Conservation (phyloP, 2,329 filamentous ascomycete species). For the Diplodia sapinea region DNA sequence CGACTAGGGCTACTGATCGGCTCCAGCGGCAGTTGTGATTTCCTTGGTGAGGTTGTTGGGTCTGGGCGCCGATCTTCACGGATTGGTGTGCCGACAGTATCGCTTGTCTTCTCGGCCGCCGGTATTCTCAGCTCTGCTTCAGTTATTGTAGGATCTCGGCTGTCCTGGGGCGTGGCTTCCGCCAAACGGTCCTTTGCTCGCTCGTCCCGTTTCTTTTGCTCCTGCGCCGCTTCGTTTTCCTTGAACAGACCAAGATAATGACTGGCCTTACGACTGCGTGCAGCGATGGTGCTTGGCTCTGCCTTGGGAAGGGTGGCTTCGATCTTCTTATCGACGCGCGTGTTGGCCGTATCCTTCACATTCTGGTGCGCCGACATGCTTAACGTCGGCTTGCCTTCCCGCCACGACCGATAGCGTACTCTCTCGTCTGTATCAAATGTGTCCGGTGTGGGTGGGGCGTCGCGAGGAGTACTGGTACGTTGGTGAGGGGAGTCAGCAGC, state of each 20-base stretch:
- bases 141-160: slow-evolving; percentile 11
- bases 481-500: slow-evolving; percentile 46
- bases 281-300: slow-evolving; percentile 58
- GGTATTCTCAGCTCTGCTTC: slow-evolving; percentile 4
- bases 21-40: slow-evolving; percentile 14
- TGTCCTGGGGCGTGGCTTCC: slow-evolving; percentile 1
- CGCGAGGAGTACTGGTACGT: slow-evolving; percentile 41
- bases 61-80: slow-evolving; percentile 26
- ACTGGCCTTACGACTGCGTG: slow-evolving; percentile 68
- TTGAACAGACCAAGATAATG: slow-evolving; percentile 70
- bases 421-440: slow-evolving; percentile 48
- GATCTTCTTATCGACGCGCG: slow-evolving; percentile 65
- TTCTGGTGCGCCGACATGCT: slow-evolving; percentile 47
- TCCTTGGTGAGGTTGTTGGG: slow-evolving; percentile 25
- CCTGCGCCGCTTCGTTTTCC: slow-evolving; percentile 62
- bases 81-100: slow-evolving; percentile 8
- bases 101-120: slow-evolving; percentile 4
- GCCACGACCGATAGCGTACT: slow-evolving; percentile 56
- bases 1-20: slow-evolving; percentile 7
- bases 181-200: slow-evolving; percentile 40
- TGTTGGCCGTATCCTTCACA: slow-evolving; percentile 50
- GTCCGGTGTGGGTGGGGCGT: slow-evolving; percentile 33
- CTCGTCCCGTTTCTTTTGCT: slow-evolving; percentile 56
- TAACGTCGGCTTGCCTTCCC: slow-evolving; percentile 54
- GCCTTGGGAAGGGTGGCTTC: slow-evolving; percentile 66